Evolutionary conservation across 768 basidiomycete species (phyloP), one percentile per base, ranked within the genome.

Genomic region (Russula vinacea): DNA sequence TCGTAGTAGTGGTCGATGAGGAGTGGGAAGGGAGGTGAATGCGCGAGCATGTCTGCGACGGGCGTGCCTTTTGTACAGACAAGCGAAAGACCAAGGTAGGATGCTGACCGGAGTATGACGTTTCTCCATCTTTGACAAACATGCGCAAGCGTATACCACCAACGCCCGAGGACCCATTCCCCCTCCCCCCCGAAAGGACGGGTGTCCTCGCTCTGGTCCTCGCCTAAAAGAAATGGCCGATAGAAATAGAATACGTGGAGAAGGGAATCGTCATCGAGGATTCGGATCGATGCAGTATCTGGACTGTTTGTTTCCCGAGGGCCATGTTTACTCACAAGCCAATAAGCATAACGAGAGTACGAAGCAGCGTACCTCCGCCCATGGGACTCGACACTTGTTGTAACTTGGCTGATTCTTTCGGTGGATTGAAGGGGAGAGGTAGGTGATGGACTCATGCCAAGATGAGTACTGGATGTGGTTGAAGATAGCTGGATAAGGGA

Each of bases 41-140:
- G 51, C 19, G 16, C 32, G 17, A 37, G 35, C 52, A 37, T 53
- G 11, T 53, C 52, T 2, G 35, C 52, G 5, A 53, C 52, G 17
- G 33, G 35, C n/a, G 35, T 53, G n/a, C n/a, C 52, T 11, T 53
- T 37, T 13, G 52, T 53, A n/a, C 52, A 53, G n/a, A 37, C n/a
- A 13, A 53, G 52, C 7, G 4, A 14, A 9, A 53, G 33, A 37
- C 3, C 33, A 4, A 53, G 32, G n/a, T 19, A 22, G 11, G 17
- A 8, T 53, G 33, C 19, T 22, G 35, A 53, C 24, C 9, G 19
- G 19, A 53, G 35, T n/a, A 53, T 37, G 19, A 53, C n/a, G 33
- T 19, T 5, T n/a, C 52, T 33, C 52, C 52, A 53, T 37, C 33
- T 6, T 22, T 33, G 52, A 32, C 52, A 53, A 9, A 53, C 52